These are phyloP conservation scores for Aspergillus neotritici DNA, from an alignment of 2,329 filamentous ascomycete genomes.

Conservation along the genomic window DNA sequence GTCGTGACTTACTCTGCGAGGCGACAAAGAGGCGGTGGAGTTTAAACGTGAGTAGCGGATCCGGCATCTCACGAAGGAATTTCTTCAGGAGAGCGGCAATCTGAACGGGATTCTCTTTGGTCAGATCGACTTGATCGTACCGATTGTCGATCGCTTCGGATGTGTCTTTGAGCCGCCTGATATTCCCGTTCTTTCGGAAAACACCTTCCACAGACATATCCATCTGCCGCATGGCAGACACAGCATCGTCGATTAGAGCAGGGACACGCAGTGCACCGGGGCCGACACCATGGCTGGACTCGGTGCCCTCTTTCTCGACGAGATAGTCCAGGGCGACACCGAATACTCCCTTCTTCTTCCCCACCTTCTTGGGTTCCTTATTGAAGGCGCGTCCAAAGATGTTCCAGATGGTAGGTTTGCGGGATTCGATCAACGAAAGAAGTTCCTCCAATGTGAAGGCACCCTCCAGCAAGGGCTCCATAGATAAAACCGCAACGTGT, in stretches of 20 bases:
- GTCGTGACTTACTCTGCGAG: slow-evolving; percentile 61
- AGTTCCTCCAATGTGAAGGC: slow-evolving; percentile 94
- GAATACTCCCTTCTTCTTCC: slow-evolving; percentile 92
- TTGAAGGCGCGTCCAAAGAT: slow-evolving; percentile 97
- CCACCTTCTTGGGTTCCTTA: slow-evolving; percentile 62
- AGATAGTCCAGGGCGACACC: slow-evolving; percentile 82
- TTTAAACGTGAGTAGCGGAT: slow-evolving; percentile 92
- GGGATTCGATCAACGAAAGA: slow-evolving; percentile 83
- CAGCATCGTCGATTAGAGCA: slow-evolving; percentile 88
- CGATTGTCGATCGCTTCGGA: slow-evolving; percentile 82
- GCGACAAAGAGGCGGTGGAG: slow-evolving; percentile 85
- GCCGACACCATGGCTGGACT: slow-evolving; percentile 95
- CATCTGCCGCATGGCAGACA: slow-evolving; percentile 95
- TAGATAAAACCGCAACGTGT: slow-evolving; percentile 87
- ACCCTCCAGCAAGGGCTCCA: slow-evolving; percentile 84
- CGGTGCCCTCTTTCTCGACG: slow-evolving; percentile 87
- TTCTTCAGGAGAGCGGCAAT: slow-evolving; percentile 91
- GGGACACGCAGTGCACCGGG: slow-evolving; percentile 86
- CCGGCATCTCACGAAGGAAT: slow-evolving; percentile 88
- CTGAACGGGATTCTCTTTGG: slow-evolving; percentile 84
- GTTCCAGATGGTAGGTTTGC: slow-evolving; percentile 94
- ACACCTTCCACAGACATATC: slow-evolving; percentile 98
- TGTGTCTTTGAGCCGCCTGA: slow-evolving; percentile 83
- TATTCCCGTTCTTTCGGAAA: slow-evolving; percentile 98
- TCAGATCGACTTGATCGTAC: slow-evolving; percentile 77